Evolutionary conservation across 805 yeast species (phyloP).

Genomic region (Cyberlindnera mississippiensis): DNA sequence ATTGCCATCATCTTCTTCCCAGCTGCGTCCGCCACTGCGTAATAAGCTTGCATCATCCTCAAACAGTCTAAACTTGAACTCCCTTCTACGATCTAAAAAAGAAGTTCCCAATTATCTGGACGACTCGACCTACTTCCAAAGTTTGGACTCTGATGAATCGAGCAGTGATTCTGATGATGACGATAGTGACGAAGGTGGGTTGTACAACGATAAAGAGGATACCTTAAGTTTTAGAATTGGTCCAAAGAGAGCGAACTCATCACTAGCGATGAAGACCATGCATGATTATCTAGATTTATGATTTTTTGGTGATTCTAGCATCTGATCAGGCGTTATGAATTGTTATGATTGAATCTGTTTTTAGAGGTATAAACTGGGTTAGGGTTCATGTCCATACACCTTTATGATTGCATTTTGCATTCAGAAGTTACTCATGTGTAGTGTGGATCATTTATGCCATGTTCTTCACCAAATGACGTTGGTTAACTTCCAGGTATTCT

Average conservation of each 20-base stretch:
- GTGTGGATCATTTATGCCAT: too few species aligned
- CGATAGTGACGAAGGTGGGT: constrained; percentile 14
- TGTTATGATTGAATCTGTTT: too few species aligned
- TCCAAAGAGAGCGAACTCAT: constrained; percentile 20
- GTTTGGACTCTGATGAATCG: constrained; percentile 22
- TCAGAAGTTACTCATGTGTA: too few species aligned
- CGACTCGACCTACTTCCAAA: constrained; percentile 25
- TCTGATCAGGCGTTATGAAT: neutral
- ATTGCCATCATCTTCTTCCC: constrained; percentile 3
- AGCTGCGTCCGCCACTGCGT: constrained; percentile 13
- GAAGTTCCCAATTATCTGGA: constrained; percentile 24
- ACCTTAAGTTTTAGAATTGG: constrained; percentile 23
- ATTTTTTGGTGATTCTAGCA: too few species aligned
- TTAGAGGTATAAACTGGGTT: too few species aligned
- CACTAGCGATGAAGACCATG: constrained; percentile 20
- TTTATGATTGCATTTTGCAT: too few species aligned
- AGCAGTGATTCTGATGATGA: constrained; percentile 10
- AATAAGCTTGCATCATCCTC: constrained; percentile 19
- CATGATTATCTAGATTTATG: constrained; percentile 24
- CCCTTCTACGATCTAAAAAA: constrained; percentile 21
- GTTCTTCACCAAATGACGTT: too few species aligned
- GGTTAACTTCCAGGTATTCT: too few species aligned
- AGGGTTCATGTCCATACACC: too few species aligned
- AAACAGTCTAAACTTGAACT: constrained; percentile 22
- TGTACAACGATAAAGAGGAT: constrained; percentile 25